Base-by-base conservation (phyloP, 371 early-diverging fungal genomes). In the Chytridium lagenaria region DNA sequence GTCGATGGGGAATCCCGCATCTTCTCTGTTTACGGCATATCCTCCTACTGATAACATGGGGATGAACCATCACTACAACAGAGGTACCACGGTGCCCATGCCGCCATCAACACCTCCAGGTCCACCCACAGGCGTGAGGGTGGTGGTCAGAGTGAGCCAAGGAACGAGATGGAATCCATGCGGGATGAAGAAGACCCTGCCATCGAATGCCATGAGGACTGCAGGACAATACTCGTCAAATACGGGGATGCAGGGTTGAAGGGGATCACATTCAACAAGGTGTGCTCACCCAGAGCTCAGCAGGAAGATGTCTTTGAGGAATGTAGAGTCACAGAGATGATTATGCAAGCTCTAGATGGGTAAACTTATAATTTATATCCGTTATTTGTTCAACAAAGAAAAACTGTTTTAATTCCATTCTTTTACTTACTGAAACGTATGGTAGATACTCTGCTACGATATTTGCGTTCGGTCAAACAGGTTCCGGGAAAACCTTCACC, bases 401-500 rank as follows among this genome's bases (percentile, higher is more conserved):
- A 28, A 37, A 23, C 36, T 30, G 34, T 67, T 26, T 1, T 67
- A 23, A 50, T 2, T 12, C 36, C 51, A 31, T 37, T 74, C 59
- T 19, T 16, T n/a, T n/a, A n/a, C n/a, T n/a, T n/a, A n/a, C n/a
- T n/a, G n/a, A n/a, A n/a, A n/a, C n/a, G 50, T 38, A 23, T 1
- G 1, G 2, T 39, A 84, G 86, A 31, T 87, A 88, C 71, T 74
- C 80, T 1, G 80, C 83, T 3, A 85, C 86, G 1, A 63, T 87
- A 5, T 89, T 89, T 74, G 87, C 88, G 15, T 89, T 81, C 75
- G 89, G 89, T 0, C 91, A 92, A 68, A 92, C 92, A 12, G 90
- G 92, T 0, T 80, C 81, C 71, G 92, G 92, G 1, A 92, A 92
- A 72, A 91, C 91, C 36, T 90, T 84, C 77, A 92, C 92, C 30